Conservation (phyloP, 2,329 filamentous ascomycete genomes). For the Bipolaris bicolor region DNA sequence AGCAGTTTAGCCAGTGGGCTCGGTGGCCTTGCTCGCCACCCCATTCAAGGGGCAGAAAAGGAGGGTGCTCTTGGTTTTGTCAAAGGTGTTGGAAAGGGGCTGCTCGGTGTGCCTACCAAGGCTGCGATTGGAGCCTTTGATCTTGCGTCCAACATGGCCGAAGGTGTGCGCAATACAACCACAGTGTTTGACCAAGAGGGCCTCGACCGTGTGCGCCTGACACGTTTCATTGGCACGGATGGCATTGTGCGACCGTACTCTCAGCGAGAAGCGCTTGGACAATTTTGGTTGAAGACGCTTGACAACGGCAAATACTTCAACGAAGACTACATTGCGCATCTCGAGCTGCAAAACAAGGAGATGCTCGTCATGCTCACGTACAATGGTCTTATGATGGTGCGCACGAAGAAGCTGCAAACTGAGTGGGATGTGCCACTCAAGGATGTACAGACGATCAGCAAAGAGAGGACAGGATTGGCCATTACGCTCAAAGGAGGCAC, state of each 20-base stretch:
- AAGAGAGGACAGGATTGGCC: slow-evolving; percentile 93
- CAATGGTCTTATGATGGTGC: slow-evolving; percentile 83
- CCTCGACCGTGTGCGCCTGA: slow-evolving; percentile 90
- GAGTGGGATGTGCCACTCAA: slow-evolving; percentile 98
- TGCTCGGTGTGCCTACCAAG: slow-evolving; percentile 94
- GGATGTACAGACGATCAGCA: slow-evolving; percentile 95
- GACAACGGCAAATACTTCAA: slow-evolving; percentile 98
- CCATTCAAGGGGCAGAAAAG: slow-evolving; percentile 92
- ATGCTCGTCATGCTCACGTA: slow-evolving; percentile 73
- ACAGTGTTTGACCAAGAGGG: slow-evolving; percentile 96
- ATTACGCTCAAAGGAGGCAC: slow-evolving; percentile 86
- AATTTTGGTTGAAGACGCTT: slow-evolving; percentile 98
- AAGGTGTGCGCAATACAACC: slow-evolving; percentile 97
- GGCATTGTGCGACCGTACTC: slow-evolving; percentile 94
- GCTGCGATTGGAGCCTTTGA: slow-evolving; percentile 96
- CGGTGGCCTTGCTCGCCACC: slow-evolving; percentile 89
- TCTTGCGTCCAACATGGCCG: slow-evolving; percentile 93
- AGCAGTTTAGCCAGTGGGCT: slow-evolving; percentile 92
- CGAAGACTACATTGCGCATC: slow-evolving; percentile 94
- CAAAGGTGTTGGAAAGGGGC: slow-evolving; percentile 95
- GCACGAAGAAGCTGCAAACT: slow-evolving; percentile 80
- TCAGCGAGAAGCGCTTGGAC: slow-evolving; percentile 91
- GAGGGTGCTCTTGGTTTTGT: slow-evolving; percentile 94
- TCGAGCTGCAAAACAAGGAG: slow-evolving; percentile 88
- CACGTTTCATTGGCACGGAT: slow-evolving; percentile 88